A percentile compares a stretch with the other conserved stretches of the same genome.
Evolutionary conservation across 1,284 basidiomycete genomes (phyloP).

Genomic region (Apiotrichum brassicae): DNA sequence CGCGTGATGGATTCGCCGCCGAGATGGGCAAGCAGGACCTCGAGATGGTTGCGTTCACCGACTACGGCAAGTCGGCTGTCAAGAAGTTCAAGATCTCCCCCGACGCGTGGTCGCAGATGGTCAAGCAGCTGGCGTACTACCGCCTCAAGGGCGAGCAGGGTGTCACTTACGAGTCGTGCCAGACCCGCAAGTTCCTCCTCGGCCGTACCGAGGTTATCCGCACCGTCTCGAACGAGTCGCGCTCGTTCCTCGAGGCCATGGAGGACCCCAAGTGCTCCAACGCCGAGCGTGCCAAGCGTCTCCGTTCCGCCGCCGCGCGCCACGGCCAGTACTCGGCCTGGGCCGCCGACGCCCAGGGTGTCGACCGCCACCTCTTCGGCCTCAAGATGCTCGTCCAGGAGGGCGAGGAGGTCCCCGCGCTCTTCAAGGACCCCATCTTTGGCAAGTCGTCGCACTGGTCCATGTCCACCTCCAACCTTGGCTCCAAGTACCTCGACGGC

Average conservation of each 20-base stretch:
- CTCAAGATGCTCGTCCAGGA: slow-evolving; percentile 74
- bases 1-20: slow-evolving; percentile 65
- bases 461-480: slow-evolving; percentile 83
- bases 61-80: slow-evolving; percentile 83
- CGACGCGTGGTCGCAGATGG: slow-evolving; percentile 90
- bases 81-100: slow-evolving; percentile 86
- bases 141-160: slow-evolving; percentile 73
- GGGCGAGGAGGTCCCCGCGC: slow-evolving; percentile 67
- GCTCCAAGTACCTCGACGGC: slow-evolving; percentile 74
- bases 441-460: slow-evolving; percentile 77
- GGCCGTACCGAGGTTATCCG: slow-evolving; percentile 95
- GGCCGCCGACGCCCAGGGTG: slow-evolving; percentile 90
- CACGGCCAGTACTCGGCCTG: slow-evolving; percentile 83
- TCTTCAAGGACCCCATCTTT: slow-evolving; percentile 75
- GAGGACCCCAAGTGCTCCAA: slow-evolving; percentile 57
- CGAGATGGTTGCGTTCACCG: slow-evolving; percentile 79
- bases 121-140: slow-evolving; percentile 92
- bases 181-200: slow-evolving; percentile 86
- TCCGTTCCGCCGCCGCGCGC: slow-evolving; percentile 69
- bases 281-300: slow-evolving; percentile 59
- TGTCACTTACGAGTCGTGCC: slow-evolving; percentile 87
- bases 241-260: slow-evolving; percentile 86
- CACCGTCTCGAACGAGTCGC: slow-evolving; percentile 72
- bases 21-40: slow-evolving; percentile 77
- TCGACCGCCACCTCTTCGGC: slow-evolving; percentile 93